Conservation (phyloP, 305 asterid genomes). For the Fraxinus angustifolia region DNA sequence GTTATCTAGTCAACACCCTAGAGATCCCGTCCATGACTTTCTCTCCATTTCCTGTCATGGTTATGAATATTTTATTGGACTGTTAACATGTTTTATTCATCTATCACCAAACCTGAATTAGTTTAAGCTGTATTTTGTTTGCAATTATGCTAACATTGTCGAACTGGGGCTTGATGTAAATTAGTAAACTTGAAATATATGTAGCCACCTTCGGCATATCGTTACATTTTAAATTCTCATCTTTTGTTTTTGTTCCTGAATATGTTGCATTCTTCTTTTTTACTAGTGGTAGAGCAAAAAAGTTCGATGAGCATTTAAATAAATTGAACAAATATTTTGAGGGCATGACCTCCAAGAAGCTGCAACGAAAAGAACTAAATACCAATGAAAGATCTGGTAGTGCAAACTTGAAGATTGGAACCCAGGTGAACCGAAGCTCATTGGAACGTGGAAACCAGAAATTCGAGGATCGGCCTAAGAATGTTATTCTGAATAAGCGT, state of each 20-base stretch:
- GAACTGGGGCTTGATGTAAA: slow-evolving; percentile 5
- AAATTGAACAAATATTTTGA: slow-evolving; percentile 60
- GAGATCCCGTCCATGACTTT: background rate
- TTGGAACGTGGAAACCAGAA: slow-evolving; percentile 58
- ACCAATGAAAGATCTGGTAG: slow-evolving; percentile 70
- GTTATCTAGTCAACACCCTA: background rate
- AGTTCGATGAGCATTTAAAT: slow-evolving; percentile 65
- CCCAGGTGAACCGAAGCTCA: slow-evolving; percentile 67
- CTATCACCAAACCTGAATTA: background rate
- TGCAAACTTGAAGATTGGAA: slow-evolving; percentile 62
- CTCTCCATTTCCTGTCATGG: background rate
- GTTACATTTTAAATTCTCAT: slow-evolving; percentile 7
- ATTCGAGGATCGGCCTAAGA: slow-evolving; percentile 80
- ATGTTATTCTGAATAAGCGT: slow-evolving; percentile 63
- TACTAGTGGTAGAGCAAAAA: slow-evolving; percentile 75
- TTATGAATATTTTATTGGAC: background rate
- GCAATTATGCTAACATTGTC: background rate
- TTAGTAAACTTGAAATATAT: slow-evolving; percentile 10
- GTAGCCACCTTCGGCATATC: background rate
- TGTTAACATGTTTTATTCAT: background rate
- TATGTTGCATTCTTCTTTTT: slow-evolving; percentile 25
- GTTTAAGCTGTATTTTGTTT: background rate
- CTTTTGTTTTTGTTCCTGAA: slow-evolving; percentile 19
- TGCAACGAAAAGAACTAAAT: slow-evolving; percentile 61
- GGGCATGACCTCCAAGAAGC: slow-evolving; percentile 62